phyloP scores from a whole-genome alignment of 306 rosid species.

The Datisca glomerata region DNA sequence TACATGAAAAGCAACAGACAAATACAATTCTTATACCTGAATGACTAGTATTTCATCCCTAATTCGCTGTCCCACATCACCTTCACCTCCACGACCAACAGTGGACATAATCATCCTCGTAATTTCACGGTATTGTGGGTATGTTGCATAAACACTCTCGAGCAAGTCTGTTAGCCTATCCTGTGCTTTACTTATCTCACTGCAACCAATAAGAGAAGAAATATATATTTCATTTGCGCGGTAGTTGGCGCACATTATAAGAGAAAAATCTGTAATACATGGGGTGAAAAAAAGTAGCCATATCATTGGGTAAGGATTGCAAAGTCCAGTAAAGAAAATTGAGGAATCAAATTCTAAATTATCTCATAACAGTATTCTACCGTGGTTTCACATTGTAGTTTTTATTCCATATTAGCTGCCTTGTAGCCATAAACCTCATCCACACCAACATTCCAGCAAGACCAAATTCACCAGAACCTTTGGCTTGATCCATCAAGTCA shows the following conservation, averaged over 20 bases:
- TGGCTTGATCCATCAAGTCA: slow-evolving; percentile 67
- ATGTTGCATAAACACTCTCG: slow-evolving; percentile 51
- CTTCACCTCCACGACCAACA: slow-evolving; percentile 98
- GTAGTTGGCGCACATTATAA: no score
- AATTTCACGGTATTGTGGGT: slow-evolving; percentile 70
- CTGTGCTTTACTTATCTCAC: slow-evolving; percentile 97
- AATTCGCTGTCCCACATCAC: slow-evolving; percentile 97
- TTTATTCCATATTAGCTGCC: slow-evolving; percentile 99
- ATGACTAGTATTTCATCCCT: slow-evolving; percentile 94
- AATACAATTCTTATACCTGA: slow-evolving; percentile 41
- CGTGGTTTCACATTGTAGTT: slow-evolving; percentile 99
- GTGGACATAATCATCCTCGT: slow-evolving; percentile 88
- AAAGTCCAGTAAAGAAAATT: not conserved
- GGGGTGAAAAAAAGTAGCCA: no score
- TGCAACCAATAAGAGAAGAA: slow-evolving; percentile 22
- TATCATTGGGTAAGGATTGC: no score
- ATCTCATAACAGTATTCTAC: slow-evolving; percentile 25
- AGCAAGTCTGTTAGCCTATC: slow-evolving; percentile 85
- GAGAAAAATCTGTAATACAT: no score
- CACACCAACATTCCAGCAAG: slow-evolving; percentile 85
- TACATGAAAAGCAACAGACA: not conserved
- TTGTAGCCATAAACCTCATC: slow-evolving; percentile 98
- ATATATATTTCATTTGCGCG: not conserved
- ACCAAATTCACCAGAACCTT: slow-evolving; percentile 65
- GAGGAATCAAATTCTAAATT: slow-evolving; percentile 7